Base-by-base conservation (phyloP, 345 rosid genomes). In the Boechera retrofracta region DNA sequence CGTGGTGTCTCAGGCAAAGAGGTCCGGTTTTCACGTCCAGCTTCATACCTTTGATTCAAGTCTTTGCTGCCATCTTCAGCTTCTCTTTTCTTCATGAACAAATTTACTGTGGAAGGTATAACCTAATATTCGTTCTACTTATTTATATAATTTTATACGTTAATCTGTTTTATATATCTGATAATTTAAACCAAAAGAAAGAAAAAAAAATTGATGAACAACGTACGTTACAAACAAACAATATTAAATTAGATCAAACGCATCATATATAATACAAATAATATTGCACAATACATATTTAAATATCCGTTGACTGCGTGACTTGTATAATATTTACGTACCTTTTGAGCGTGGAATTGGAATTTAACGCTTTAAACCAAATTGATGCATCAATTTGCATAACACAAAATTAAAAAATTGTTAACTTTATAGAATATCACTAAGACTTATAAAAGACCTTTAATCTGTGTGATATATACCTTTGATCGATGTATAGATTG, bases 11-110 rank as follows among this genome's bases (percentile, higher is more conserved):
- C 16, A 81, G 86, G 77, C 87, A 87, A 67, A 85, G 87, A 70
- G 97, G 93, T 32, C 92, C 98, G 0, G 85, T 91, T 32, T 91
- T 91, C 84, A 91, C 98, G 1, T 82, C 97, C 15, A 88, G 93
- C 24, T 89, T 93, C 74, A 84, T 83, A 62, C 97, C 97, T 45
- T 74, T 88, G 31, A 74, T 84, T 64, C 97, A 91, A 68, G 83
- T 89, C 77, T 84, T 89, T 77, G 89, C 85, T n/a, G 89, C 89
- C 69, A 76, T 83, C 51, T 63, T 91, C 54, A 93, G 88, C 71
- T 83, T 89, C 76, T 87, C 80, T 13, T 42, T 93, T 76, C 83
- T 91, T 31, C 97, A 86, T 49, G 96, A 88, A 45, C 82, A 83
- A 77, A 85, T 91, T 53, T 81, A 86, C 74, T 67, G 86, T 32